Conservation (phyloP, 1,139 yeast species). For the Hyphopichia burtonii region DNA sequence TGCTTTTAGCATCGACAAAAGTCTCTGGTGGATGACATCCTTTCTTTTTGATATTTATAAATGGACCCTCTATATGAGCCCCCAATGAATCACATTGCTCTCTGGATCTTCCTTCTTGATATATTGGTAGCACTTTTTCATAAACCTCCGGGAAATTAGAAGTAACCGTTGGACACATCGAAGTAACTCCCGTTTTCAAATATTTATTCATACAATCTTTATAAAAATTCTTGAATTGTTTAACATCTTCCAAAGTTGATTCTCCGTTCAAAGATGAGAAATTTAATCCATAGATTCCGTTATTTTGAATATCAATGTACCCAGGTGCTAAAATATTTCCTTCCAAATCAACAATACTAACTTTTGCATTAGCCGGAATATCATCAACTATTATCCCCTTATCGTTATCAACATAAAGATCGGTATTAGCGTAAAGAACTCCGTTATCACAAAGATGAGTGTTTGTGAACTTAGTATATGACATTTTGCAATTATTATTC, state of each 20-base stretch:
- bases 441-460: slow-evolving; percentile 56
- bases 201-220: slow-evolving; percentile 49
- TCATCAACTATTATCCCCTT: slow-evolving; percentile 41
- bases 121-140: slow-evolving; percentile 47
- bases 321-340: slow-evolving; percentile 59
- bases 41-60: slow-evolving; percentile 52
- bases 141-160: slow-evolving; percentile 56
- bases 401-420: slow-evolving; percentile 45
- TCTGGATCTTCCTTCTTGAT: slow-evolving; percentile 34
- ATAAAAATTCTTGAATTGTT: slow-evolving; percentile 30
- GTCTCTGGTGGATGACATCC: slow-evolving; percentile 65
- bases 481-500: slow-evolving; percentile 6
- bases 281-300: slow-evolving; percentile 62
- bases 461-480: slow-evolving; percentile 40
- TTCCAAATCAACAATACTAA: slow-evolving; percentile 41
- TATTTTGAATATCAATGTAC: slow-evolving; percentile 59
- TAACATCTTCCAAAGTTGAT: slow-evolving; percentile 36
- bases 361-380: slow-evolving; percentile 18
- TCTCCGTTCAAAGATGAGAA: slow-evolving; percentile 41
- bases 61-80: slow-evolving; percentile 68
- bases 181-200: slow-evolving; percentile 56
- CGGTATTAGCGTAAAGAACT: slow-evolving; percentile 32
- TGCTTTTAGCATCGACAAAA: slow-evolving; percentile 45
- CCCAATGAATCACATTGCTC: slow-evolving; percentile 55
- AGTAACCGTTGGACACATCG: slow-evolving; percentile 61